Percentiles rank a stretch among this genome's conserved stretches.
These are phyloP conservation scores for Cicer judaicum DNA, from an alignment of 306 rosid species.

Conservation along the genomic window DNA sequence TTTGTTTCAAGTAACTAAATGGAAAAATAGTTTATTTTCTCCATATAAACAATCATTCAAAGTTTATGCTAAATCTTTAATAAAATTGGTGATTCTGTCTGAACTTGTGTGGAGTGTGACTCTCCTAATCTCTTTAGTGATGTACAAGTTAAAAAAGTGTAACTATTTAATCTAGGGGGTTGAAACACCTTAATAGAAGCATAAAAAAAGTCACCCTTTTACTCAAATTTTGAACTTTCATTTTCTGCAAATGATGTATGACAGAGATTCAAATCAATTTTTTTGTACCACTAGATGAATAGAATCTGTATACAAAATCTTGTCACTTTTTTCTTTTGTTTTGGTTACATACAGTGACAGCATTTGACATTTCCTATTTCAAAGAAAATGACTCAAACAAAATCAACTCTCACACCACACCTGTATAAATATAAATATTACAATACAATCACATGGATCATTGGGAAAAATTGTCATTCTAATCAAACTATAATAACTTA, in stretches of 20 bases:
- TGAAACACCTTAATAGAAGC: neutral
- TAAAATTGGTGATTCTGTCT: too few species aligned
- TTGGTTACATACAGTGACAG: neutral
- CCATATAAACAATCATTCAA: too few species aligned
- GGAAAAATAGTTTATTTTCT: neutral
- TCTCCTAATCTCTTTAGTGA: too few species aligned
- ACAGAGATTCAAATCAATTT: conserved; percentile 11
- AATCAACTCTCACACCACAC: conserved; percentile 14
- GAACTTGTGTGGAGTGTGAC: too few species aligned
- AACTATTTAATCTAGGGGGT: neutral
- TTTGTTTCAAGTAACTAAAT: neutral
- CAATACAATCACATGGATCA: conserved; percentile 12
- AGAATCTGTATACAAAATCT: neutral
- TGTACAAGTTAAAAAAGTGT: neutral
- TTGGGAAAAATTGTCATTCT: conserved; percentile 5
- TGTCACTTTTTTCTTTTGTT: neutral
- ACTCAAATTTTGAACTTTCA: neutral
- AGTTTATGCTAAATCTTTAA: too few species aligned
- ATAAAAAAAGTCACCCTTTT: conserved; percentile 1
- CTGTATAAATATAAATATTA: conserved; percentile 6
- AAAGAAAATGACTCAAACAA: conserved; percentile 9
- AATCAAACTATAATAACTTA: conserved; percentile 34
- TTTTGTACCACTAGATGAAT: neutral
- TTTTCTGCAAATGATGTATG: neutral
- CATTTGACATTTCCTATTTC: neutral